These are phyloP conservation scores for Oenanthe javanica DNA, from an alignment of 140 eudicot genomes.

Conservation along the genomic window DNA sequence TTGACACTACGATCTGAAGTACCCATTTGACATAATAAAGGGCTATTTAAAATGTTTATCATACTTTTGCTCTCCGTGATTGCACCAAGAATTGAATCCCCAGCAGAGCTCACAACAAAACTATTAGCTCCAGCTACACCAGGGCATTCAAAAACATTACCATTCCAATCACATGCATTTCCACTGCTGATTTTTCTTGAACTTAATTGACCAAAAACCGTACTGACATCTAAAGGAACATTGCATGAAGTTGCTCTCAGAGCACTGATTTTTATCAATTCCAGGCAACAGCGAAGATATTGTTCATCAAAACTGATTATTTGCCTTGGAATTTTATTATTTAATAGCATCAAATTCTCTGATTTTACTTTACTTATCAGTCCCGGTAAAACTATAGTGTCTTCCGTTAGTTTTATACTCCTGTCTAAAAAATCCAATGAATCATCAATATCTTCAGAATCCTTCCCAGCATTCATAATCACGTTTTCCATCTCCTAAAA, in stretches of 20 bases:
- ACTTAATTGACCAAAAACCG: constrained; percentile 20
- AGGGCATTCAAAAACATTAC: constrained; percentile 25
- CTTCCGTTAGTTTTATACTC: constrained; percentile 23
- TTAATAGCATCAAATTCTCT: constrained; percentile 13
- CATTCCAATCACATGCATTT: constrained; percentile 21
- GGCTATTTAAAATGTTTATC: constrained; percentile 65
- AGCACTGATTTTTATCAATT: constrained; percentile 41
- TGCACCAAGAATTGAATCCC: constrained; percentile 41
- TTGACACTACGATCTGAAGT: constrained; percentile 20
- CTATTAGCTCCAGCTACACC: constrained; percentile 19
- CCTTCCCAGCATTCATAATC: constrained; percentile 15
- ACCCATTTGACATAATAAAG: constrained; percentile 43
- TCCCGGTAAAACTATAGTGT: constrained; percentile 21
- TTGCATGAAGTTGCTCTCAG: constrained; percentile 32
- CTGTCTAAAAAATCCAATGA: constrained; percentile 1
- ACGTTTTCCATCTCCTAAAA: constrained; percentile 30
- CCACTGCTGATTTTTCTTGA: constrained; percentile 24
- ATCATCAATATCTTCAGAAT: constrained; percentile 17
- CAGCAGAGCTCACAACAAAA: constrained; percentile 18
- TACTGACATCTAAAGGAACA: constrained; percentile 19
- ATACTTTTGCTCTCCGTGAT: constrained; percentile 68
- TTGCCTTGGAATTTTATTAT: constrained; percentile 52
- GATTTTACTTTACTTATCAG: constrained; percentile 17
- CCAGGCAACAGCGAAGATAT: constrained; percentile 69
- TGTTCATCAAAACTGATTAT: constrained; percentile 62